A percentile compares a stretch with the other conserved stretches of the same genome.
Conservation (phyloP, 2,329 filamentous ascomycete species). For the Cladophialophora bantiana region DNA sequence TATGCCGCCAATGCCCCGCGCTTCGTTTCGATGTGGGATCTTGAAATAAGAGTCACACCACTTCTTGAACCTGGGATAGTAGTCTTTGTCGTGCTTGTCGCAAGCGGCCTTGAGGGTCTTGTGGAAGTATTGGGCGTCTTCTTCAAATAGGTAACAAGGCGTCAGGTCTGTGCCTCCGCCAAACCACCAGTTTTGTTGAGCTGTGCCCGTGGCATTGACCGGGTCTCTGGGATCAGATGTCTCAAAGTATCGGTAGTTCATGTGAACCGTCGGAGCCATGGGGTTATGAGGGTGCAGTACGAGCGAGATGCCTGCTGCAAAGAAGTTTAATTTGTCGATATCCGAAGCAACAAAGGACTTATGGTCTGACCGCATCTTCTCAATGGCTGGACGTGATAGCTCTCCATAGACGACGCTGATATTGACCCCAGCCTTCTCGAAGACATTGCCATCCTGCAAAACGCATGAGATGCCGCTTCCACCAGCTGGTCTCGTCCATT, state of each 20-base stretch:
- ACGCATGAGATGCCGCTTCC: conserved; percentile 95
- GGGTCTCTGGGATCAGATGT: conserved; percentile 83
- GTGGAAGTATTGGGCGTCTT: conserved; percentile 97
- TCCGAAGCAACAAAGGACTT: conserved; percentile 80
- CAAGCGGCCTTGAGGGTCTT: conserved; percentile 89
- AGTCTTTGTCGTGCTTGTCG: conserved; percentile 88
- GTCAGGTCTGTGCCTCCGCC: conserved; percentile 94
- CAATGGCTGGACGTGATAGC: conserved; percentile 83
- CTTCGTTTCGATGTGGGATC: conserved; percentile 88
- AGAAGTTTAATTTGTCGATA: conserved; percentile 88
- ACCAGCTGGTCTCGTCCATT: conserved; percentile 85
- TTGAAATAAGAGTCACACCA: conserved; percentile 99
- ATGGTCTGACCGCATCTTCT: conserved; percentile 93
- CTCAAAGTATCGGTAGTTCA: conserved; percentile 99
- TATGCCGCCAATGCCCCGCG: conserved; percentile 89
- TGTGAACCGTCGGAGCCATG: conserved; percentile 95
- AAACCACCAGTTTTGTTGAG: conserved; percentile 87
- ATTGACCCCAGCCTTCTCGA: conserved; percentile 96
- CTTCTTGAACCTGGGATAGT: conserved; percentile 93
- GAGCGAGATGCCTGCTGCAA: conserved; percentile 89
- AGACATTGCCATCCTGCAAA: conserved; percentile 93
- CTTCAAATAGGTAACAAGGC: conserved; percentile 91
- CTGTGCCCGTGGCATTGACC: conserved; percentile 60
- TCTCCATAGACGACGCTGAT: conserved; percentile 94
- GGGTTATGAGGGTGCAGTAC: conserved; percentile 94